Evolutionary conservation across 1,284 basidiomycete species (phyloP).

Genomic region (Tremellales sp.): DNA sequence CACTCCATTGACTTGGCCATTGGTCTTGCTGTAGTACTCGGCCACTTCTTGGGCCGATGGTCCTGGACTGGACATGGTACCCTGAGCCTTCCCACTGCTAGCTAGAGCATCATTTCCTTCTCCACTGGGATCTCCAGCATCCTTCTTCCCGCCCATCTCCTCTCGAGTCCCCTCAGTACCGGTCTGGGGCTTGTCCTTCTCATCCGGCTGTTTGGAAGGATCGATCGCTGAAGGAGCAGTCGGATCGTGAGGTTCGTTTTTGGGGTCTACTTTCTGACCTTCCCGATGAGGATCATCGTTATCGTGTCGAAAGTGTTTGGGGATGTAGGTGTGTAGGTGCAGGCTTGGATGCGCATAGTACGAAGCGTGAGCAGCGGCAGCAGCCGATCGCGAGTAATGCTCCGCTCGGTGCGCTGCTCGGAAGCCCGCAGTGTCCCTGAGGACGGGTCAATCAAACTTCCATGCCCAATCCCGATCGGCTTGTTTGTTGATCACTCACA

Average conservation of each 20-base stretch:
- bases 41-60: constrained; percentile 25
- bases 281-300: constrained; percentile 10
- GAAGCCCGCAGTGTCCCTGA: constrained; percentile 24
- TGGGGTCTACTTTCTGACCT: constrained; percentile 19
- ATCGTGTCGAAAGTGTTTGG: neutral
- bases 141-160: constrained; percentile 33
- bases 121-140: constrained; percentile 29
- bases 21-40: constrained; percentile 5
- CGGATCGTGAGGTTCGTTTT: constrained; percentile 19
- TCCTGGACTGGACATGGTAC: constrained; percentile 31
- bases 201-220: constrained; percentile 11
- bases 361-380: constrained; percentile 36
- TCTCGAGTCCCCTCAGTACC: constrained; percentile 25
- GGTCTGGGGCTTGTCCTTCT: constrained; percentile 9
- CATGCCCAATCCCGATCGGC: no score
- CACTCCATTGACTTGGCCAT: constrained; percentile 5
- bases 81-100: constrained; percentile 32
- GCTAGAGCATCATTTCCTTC: constrained; percentile 33
- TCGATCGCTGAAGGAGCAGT: neutral
- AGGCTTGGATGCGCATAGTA: constrained; percentile 42
- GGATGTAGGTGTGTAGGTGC: constrained; percentile 34
- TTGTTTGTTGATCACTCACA: neutral
- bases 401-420: constrained; percentile 26
- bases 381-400: constrained; percentile 33
- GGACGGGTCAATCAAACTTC: neutral